Base-by-base conservation (phyloP, 805 yeast species). In the Candida odintsovae region DNA sequence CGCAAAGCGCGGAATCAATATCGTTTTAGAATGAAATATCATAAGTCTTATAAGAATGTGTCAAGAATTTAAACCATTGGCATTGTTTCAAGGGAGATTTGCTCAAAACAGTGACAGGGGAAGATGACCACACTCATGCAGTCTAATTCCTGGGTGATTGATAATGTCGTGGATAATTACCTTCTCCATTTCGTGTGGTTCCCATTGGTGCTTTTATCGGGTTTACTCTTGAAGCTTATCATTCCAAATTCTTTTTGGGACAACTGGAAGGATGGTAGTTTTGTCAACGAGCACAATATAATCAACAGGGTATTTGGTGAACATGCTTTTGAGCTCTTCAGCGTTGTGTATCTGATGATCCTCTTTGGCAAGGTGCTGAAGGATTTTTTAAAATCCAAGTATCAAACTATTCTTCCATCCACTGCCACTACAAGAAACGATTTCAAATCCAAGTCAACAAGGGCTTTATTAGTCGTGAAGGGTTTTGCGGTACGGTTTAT, bases 291-390 rank as follows among this genome's bases (percentile, higher is more conserved):
- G 10, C n/a, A 31, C 4, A 54, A 50, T 31, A 7, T 47, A 3
- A 35, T 54, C 31, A 56, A 57, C 41, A 13, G 36, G 9, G 3
- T 56, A 6, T 55, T 55, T 44, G 58, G 54, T 2, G 46, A 54
- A 10, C 45, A 54, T 38, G 56, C 57, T 1, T 49, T 50, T 38
- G 21, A 38, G 2, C 20, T 54, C 8, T 54, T 45, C 40, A 46
- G 48, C 4, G 31, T 43, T 1, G 18, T 53, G 2, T 56, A 45
- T 29, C 13, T 49, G 1, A n/a, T 51, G 39, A 25, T 47, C 10
- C 35, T 44, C 8, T 40, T 43, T 15, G 29, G 40, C 7, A 23
- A 40, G 10, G 33, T 46, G 12, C 21, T 46, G 45, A 41, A 40
- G 12, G 43, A 41, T 1, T 39, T 48, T 26, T 31, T 46, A 12